phyloP scores from a whole-genome alignment of 106 monocot species.

The Dendrobium officinale region DNA sequence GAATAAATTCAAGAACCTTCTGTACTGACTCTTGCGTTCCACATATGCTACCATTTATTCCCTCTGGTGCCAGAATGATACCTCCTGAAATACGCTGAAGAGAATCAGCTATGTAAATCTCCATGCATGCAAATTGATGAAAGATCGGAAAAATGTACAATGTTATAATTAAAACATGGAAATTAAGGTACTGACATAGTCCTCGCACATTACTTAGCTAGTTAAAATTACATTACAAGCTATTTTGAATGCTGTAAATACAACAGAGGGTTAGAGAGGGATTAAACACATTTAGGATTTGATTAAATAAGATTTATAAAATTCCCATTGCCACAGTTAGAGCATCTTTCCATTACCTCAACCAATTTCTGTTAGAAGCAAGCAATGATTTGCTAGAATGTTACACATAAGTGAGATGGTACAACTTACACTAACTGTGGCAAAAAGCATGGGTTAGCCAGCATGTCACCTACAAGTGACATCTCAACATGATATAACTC shows the following conservation, averaged over 20 bases:
- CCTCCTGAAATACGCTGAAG: constrained; percentile 97
- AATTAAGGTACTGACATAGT: neutral
- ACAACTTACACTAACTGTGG: too few relatives aligned
- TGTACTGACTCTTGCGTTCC: constrained; percentile 73
- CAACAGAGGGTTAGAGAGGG: neutral
- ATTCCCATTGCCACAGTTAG: too few relatives aligned
- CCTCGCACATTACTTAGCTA: neutral
- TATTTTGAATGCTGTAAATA: neutral
- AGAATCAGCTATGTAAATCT: constrained; percentile 52
- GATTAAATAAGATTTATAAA: neutral
- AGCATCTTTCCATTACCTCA: too few relatives aligned
- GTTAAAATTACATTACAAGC: neutral
- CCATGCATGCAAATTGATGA: neutral
- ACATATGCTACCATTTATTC: constrained; percentile 96
- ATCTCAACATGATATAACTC: too few relatives aligned
- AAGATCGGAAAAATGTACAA: neutral
- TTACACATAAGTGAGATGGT: too few relatives aligned
- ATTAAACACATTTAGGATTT: neutral
- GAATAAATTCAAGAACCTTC: constrained; percentile 71
- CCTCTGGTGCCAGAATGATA: constrained; percentile 95
- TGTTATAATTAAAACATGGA: neutral
- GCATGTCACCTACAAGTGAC: too few relatives aligned
- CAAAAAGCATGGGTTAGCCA: too few relatives aligned
- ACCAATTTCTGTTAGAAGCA: too few relatives aligned
- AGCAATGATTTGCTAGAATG: too few relatives aligned